Conservation (phyloP, 179 eudicot species). For the Vitellaria paradoxa region DNA sequence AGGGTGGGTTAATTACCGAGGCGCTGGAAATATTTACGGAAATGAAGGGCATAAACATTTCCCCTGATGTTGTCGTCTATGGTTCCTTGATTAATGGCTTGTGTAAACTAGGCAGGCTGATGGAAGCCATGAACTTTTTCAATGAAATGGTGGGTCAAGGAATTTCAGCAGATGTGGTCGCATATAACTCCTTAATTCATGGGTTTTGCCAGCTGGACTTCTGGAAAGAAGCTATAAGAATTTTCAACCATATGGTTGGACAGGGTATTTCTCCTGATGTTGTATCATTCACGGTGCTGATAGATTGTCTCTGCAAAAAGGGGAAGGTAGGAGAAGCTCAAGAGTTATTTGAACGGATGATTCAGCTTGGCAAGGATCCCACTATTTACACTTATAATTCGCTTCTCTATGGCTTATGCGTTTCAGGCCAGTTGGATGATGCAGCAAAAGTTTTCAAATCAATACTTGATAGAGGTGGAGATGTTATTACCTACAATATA, state of each 20-base stretch:
- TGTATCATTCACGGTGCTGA: slow-evolving; percentile 16
- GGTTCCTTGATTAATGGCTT: slow-evolving; percentile 20
- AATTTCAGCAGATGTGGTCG: slow-evolving; percentile 9
- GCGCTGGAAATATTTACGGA: slow-evolving; percentile 5
- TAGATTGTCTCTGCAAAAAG: slow-evolving; percentile 21
- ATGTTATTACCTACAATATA: slow-evolving; percentile 7
- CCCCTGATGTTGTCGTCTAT: slow-evolving; percentile 15
- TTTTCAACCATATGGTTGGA: slow-evolving; percentile 18
- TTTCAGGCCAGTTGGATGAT: slow-evolving; percentile 14
- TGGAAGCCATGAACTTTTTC: slow-evolving; percentile 18
- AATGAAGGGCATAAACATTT: slow-evolving; percentile 1
- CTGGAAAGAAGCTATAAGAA: slow-evolving; percentile 17
- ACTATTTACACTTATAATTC: slow-evolving; percentile 15
- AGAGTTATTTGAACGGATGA: slow-evolving; percentile 18
- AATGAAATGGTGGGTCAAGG: slow-evolving; percentile 17
- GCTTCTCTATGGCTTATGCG: slow-evolving; percentile 12
- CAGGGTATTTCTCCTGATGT: slow-evolving; percentile 17
- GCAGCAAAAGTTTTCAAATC: slow-evolving; percentile 11
- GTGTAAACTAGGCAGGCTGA: slow-evolving; percentile 13
- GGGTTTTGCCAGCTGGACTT: slow-evolving; percentile 18
- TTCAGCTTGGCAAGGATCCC: slow-evolving; percentile 10
- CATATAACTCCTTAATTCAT: slow-evolving; percentile 21
- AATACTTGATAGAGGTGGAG: not conserved
- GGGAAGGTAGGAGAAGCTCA: slow-evolving; percentile 14
- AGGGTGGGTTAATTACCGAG: slow-evolving; percentile 8